phyloP scores from a whole-genome alignment of 768 basidiomycete genomes.

The Suillus clintonianus region DNA sequence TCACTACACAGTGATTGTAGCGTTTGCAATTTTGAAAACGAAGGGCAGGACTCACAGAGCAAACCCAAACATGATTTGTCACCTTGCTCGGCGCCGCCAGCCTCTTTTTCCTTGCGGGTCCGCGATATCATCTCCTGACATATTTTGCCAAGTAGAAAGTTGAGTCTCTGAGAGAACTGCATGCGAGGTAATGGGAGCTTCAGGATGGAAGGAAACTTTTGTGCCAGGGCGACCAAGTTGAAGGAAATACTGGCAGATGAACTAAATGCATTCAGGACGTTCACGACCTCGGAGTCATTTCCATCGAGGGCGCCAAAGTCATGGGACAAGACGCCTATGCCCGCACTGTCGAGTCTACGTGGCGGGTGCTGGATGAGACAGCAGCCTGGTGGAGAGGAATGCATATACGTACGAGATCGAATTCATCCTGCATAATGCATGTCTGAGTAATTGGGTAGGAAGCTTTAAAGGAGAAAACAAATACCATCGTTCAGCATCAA shows the following conservation, averaged over 20 bases:
- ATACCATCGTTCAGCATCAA: too few species aligned
- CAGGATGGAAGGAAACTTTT: slow-evolving; percentile 30
- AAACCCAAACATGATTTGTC: not conserved
- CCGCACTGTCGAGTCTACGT: slow-evolving; percentile 43
- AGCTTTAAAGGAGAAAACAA: too few species aligned
- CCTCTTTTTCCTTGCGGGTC: slow-evolving; percentile 34
- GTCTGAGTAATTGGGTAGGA: too few species aligned
- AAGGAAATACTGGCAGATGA: slow-evolving; percentile 14
- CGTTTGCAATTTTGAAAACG: not conserved
- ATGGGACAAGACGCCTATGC: slow-evolving; percentile 47
- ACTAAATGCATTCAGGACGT: slow-evolving; percentile 26
- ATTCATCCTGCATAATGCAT: too few species aligned
- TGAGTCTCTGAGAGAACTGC: slow-evolving; percentile 25
- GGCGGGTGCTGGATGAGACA: not conserved
- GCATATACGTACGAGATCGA: not conserved
- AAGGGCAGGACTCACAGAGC: not conserved
- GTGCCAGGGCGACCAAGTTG: slow-evolving; percentile 19
- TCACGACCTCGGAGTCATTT: slow-evolving; percentile 25
- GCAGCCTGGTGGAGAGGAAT: not conserved
- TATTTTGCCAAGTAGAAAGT: slow-evolving; percentile 34
- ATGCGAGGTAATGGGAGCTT: slow-evolving; percentile 31
- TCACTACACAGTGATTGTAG: not conserved
- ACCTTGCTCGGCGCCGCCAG: slow-evolving; percentile 19
- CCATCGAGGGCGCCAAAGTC: slow-evolving; percentile 45
- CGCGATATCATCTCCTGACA: slow-evolving; percentile 34